These are phyloP conservation scores for Dryas integrifolia DNA, from an alignment of 331 rosid genomes.

Conservation along the genomic window DNA sequence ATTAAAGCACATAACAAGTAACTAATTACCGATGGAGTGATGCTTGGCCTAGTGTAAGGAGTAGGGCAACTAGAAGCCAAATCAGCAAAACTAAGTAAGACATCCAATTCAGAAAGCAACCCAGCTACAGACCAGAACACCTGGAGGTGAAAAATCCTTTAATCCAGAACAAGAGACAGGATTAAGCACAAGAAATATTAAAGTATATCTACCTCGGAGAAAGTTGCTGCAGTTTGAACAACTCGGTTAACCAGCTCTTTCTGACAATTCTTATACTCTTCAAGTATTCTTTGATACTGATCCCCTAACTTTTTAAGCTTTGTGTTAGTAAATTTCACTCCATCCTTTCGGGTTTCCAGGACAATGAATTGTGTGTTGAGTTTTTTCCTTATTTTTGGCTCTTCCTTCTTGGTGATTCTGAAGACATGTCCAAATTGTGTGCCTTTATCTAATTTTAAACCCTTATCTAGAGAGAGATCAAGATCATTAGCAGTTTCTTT, in stretches of 20 bases:
- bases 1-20: conserved; percentile 14
- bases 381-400: conserved; percentile 92
- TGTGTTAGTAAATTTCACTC: conserved; percentile 87
- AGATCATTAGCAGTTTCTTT: conserved; percentile 76
- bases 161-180: conserved; percentile 25
- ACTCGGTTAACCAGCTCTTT: conserved; percentile 72
- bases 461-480: conserved; percentile 82
- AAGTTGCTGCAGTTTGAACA: conserved; percentile 65
- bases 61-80: conserved; percentile 88
- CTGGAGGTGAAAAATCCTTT: conserved; percentile 44
- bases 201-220: conserved; percentile 61
- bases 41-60: conserved; percentile 80
- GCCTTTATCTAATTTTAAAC: conserved; percentile 81
- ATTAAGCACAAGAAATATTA: conserved; percentile 21
- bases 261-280: conserved; percentile 82
- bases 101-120: conserved; percentile 83
- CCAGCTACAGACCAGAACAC: conserved; percentile 75
- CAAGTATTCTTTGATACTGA: conserved; percentile 69
- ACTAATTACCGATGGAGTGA: conserved; percentile 66
- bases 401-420: conserved; percentile 96
- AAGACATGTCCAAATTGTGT: conserved; percentile 95
- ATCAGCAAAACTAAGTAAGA: conserved; percentile 88
- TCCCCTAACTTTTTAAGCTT: conserved; percentile 88
- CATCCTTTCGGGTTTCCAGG: conserved; percentile 96
- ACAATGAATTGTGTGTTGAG: conserved; percentile 84